Conservation (phyloP, 129 eudicot species). For the Helichrysum umbraculigerum region DNA sequence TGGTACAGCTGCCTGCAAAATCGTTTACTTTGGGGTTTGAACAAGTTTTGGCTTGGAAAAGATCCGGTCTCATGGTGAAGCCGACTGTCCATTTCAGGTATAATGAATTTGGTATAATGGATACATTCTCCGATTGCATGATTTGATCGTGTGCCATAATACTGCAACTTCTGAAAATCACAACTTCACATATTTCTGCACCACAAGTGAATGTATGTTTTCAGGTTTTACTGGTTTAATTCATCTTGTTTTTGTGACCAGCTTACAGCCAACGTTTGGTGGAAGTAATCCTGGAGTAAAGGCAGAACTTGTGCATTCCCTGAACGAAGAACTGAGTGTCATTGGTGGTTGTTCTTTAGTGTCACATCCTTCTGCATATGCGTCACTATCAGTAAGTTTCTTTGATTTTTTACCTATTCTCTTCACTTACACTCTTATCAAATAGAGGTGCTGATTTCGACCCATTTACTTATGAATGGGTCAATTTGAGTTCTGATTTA, state of each 20-base stretch:
- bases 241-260: conserved; percentile 21
- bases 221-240: background rate
- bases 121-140: background rate
- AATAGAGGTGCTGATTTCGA: background rate
- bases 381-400: conserved; percentile 68
- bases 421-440: background rate
- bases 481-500: background rate
- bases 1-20: conserved; percentile 75
- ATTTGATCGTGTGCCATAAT: background rate
- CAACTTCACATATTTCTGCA: background rate
- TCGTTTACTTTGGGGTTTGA: conserved; percentile 65
- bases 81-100: conserved; percentile 80
- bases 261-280: conserved; percentile 72
- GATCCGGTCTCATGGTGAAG: conserved; percentile 83
- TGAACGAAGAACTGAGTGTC: conserved; percentile 71
- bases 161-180: background rate
- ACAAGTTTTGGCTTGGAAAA: conserved; percentile 85
- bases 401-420: background rate
- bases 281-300: conserved; percentile 75
- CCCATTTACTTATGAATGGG: background rate
- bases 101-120: conserved; percentile 2
- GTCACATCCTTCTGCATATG: conserved; percentile 70
- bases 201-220: background rate
- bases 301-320: conserved; percentile 72
- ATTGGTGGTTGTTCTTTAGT: conserved; percentile 64